These are phyloP conservation scores for Jaminaea rosea DNA, from an alignment of 1,284 basidiomycete species.

Conservation along the genomic window DNA sequence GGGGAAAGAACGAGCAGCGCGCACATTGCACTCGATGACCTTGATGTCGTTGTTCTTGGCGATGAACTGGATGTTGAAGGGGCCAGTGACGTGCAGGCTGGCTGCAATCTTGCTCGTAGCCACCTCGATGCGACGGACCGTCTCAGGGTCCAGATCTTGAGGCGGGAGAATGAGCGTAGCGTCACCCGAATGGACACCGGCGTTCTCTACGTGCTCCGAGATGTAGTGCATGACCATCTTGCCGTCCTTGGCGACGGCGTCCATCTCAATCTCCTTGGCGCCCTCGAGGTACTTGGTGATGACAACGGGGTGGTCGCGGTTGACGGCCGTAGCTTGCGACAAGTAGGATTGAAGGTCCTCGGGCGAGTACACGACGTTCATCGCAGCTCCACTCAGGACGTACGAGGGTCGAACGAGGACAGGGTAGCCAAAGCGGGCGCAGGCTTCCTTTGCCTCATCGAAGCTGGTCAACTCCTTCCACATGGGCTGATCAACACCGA, in stretches of 20 bases:
- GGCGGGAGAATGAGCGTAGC: conserved; percentile 95
- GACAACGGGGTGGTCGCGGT: conserved; percentile 92
- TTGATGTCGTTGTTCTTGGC: conserved; percentile 99
- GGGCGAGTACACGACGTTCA: conserved; percentile 94
- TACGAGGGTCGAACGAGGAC: conserved; percentile 95
- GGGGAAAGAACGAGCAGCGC: conserved; percentile 94
- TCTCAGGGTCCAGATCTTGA: conserved; percentile 92
- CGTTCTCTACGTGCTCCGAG: conserved; percentile 98
- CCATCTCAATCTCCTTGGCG: conserved; percentile 99
- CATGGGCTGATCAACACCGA: conserved; percentile 89
- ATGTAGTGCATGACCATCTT: conserved; percentile 99
- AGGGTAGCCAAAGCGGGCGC: conserved; percentile 62
- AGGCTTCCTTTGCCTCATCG: conserved; percentile 62
- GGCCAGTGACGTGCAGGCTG: conserved; percentile 87
- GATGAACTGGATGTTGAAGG: conserved; percentile 99
- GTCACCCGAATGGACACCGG: conserved; percentile 93
- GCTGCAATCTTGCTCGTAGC: conserved; percentile 96
- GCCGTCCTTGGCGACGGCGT: conserved; percentile 90
- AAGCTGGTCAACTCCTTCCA: conserved; percentile 96
- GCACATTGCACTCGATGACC: conserved; percentile 98
- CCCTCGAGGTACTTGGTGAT: conserved; percentile 99
- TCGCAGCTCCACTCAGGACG: conserved; percentile 93
- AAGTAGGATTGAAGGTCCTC: conserved; percentile 87
- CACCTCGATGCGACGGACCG: conserved; percentile 88
- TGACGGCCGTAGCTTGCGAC: conserved; percentile 90